Base-by-base conservation (phyloP, 768 basidiomycete species). In the Auriscalpium microsporum region DNA sequence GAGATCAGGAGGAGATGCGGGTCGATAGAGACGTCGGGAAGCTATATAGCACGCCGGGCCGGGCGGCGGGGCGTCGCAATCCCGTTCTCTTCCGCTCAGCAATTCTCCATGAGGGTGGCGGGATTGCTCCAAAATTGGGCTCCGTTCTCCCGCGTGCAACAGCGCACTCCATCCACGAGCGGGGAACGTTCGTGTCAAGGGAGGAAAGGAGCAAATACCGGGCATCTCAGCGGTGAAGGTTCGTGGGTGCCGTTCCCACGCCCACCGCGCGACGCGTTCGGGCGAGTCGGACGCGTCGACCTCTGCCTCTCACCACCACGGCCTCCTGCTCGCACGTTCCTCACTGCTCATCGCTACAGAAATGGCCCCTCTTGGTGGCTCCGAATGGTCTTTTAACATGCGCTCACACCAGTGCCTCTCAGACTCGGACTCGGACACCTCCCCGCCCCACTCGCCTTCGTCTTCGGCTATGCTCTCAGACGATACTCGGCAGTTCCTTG, bases 401-500 rank as follows among this genome's bases (percentile, higher is more conserved):
- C 64, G 70, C 53, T 37, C 45, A 38, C 57, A 59, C 19, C 61
- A 67, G 34, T 60, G 63, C 35, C 56, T 61, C 35, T 64, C 56
- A 33, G 56, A 64, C 40, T 53, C 59, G 10, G 67, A 65, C 42
- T 52, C 52, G 9, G 65, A 65, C 44, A 53, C 57, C 14, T 63
- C 64, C 19, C 14, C 17, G 13, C 10, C 10, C 21, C 17, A 33
- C 5, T 21, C 10, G 13, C 42, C 52, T 9, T 16, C 38, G 9
- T 42, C 36, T 13, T 11, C 40, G 33, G 40, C 40, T 16, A 40
- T 21, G 14, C 37, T 52, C 21, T 52, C 67, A 16, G 61, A 63
- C 17, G 69, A 72, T 8, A 60, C 68, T 2, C 63, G 53, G 10
- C 61, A 72, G 0, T 49, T 79, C 48, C 68, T 75, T 2, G 80